Evolutionary conservation across 805 yeast genomes (phyloP), one percentile per base, ranked within the genome.

Genomic region (Torulaspora franciscae): DNA sequence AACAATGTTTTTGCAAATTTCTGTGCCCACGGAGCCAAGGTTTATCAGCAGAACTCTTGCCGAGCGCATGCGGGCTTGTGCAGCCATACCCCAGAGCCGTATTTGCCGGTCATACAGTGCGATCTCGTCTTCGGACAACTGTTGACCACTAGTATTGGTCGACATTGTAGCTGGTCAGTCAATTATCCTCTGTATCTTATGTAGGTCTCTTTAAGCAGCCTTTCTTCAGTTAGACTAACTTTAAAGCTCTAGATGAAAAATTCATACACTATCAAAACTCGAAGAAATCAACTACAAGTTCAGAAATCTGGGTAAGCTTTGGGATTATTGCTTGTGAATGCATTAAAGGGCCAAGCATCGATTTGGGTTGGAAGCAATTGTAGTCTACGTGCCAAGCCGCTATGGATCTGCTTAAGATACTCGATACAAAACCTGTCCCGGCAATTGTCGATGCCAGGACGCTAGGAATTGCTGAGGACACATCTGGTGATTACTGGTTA

Each of bases 31-130:
- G 1, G 87, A 86, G 8, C 90, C 84, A 11, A 88, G 56, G 49
- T 85, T 83, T 37, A 91, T 71, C 34, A 93, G 56, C 36, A 90
- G 67, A 4, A 91, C 73, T 36, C 75, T 76, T 6, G 96, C 82
- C 14, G 81, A 76, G 29, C 93, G 74, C 70, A 91, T 77, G 35
- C 77, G 62, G 32, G 79, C 73, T 63, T 91, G 99, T 3, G 97
- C 95, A 26, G 85, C 95, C 60, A 93, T 72, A 2, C 99, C 99
- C 99, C 99, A 91, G 15, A 91, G 73, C 50, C 99, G 70, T 51
- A 91, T 90, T 66, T 91, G 99, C 47, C 99, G 77, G 65, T 91
- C 99, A 61, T 91, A 91, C 17, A 91, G 74, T 1, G 95, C 96
- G 46, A 90, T 79, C 61, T 90, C 97, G 57, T 89, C 96, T 66